These are phyloP conservation scores for Citrus unshiu DNA, from an alignment of 345 rosid genomes.

Conservation along the genomic window DNA sequence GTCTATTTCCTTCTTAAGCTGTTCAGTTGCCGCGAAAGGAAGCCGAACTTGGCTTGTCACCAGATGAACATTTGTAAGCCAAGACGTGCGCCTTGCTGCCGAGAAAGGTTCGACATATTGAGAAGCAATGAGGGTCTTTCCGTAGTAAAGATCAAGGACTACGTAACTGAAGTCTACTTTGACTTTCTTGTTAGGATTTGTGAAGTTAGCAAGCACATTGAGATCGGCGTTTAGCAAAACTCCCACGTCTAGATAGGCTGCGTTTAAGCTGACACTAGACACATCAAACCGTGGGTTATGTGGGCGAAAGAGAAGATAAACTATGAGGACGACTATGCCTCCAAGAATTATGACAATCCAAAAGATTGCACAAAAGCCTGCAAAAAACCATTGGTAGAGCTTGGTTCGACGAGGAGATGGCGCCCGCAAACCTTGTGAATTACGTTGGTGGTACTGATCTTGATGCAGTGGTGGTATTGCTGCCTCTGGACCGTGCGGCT, in stretches of 20 bases:
- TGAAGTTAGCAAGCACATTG: conserved; percentile 68
- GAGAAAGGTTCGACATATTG: conserved; percentile 72
- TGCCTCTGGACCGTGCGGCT: conserved; percentile 8
- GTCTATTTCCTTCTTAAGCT: conserved; percentile 45
- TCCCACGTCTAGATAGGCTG: conserved; percentile 73
- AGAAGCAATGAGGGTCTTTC: conserved; percentile 52
- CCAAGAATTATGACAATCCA: conserved; percentile 49
- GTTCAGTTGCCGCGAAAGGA: conserved; percentile 35
- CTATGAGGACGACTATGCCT: conserved; percentile 62
- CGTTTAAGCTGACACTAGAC: conserved; percentile 60
- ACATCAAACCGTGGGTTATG: conserved; percentile 58
- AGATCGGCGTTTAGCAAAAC: conserved; percentile 67
- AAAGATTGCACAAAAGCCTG: conserved; percentile 59
- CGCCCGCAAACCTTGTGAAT: not conserved
- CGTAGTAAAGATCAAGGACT: conserved; percentile 63
- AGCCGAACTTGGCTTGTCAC: conserved; percentile 77
- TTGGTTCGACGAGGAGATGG: conserved; percentile 32
- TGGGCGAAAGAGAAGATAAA: conserved; percentile 81
- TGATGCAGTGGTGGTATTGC: conserved; percentile 9
- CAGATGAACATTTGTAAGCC: conserved; percentile 50
- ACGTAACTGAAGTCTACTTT: conserved; percentile 63
- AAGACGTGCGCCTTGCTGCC: conserved; percentile 38
- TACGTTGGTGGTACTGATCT: not conserved
- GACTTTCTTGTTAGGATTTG: conserved; percentile 79
- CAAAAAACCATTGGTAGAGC: conserved; percentile 39